phyloP scores from a whole-genome alignment of 2,329 filamentous ascomycete genomes.

The Alternaria novae-zelandiae region DNA sequence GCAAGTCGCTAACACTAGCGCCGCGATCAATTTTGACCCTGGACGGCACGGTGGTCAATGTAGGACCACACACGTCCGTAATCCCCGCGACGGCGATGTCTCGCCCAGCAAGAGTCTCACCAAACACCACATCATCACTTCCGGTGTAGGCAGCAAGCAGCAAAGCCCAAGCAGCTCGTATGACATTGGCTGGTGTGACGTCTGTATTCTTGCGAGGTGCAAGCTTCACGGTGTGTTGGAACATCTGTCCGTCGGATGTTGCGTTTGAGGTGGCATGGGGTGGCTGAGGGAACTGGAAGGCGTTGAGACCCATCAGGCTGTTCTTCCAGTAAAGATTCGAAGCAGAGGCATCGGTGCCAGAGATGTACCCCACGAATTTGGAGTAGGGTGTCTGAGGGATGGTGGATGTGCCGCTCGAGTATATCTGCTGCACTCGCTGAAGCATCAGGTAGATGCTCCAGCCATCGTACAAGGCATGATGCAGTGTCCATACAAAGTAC shows the following conservation, averaged over 20 bases:
- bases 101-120: slow-evolving; percentile 44
- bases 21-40: slow-evolving; percentile 38
- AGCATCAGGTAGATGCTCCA: slow-evolving; percentile 43
- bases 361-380: slow-evolving; percentile 45
- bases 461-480: slow-evolving; percentile 53
- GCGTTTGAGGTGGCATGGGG: slow-evolving; percentile 26
- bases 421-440: slow-evolving; percentile 38
- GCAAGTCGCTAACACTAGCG: slow-evolving; percentile 31
- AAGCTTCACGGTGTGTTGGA: slow-evolving; percentile 33
- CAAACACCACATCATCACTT: slow-evolving; percentile 31
- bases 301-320: slow-evolving; percentile 26
- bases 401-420: slow-evolving; percentile 16
- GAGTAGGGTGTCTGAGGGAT: slow-evolving; percentile 33
- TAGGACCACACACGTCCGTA: slow-evolving; percentile 46
- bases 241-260: slow-evolving; percentile 27
- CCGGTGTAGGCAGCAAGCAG: slow-evolving; percentile 27
- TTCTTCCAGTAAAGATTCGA: slow-evolving; percentile 45
- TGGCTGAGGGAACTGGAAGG: slow-evolving; percentile 44
- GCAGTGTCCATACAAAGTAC: slow-evolving; percentile 49
- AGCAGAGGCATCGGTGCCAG: slow-evolving; percentile 20
- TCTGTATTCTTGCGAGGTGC: slow-evolving; percentile 28
- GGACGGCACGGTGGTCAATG: slow-evolving; percentile 49
- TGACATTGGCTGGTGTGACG: slow-evolving; percentile 37
- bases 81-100: slow-evolving; percentile 43
- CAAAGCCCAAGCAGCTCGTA: slow-evolving; percentile 34